phyloP scores from a whole-genome alignment of 768 basidiomycete genomes.

The Pleurotus cornucopiae region DNA sequence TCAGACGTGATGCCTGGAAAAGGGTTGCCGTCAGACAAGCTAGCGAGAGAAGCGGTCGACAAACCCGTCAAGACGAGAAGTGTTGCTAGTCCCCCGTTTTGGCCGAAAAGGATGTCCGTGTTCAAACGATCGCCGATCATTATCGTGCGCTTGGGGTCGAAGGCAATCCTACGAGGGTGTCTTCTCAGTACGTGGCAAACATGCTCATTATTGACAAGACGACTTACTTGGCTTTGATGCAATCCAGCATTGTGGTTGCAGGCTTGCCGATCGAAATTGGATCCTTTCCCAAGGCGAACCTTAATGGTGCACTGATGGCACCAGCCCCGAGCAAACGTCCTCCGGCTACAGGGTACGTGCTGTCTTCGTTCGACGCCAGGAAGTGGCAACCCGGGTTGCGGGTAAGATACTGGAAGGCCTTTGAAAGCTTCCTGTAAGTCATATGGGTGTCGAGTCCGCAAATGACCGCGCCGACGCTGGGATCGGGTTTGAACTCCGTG shows the following conservation, averaged over 20 bases:
- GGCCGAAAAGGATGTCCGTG: constrained; percentile 94
- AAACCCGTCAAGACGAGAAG: constrained; percentile 90
- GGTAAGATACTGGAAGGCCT: constrained; percentile 86
- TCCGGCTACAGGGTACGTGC: constrained; percentile 78
- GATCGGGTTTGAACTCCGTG: constrained; percentile 70
- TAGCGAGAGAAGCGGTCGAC: constrained; percentile 10
- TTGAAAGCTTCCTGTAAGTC: constrained; percentile 93
- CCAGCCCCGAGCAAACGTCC: constrained; percentile 83
- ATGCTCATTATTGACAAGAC: constrained; percentile 1
- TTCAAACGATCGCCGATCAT: constrained; percentile 96
- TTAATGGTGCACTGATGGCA: constrained; percentile 76
- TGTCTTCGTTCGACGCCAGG: constrained; percentile 89
- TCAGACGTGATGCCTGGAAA: constrained; percentile 70
- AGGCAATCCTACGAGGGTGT: constrained; percentile 59
- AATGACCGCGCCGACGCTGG: constrained; percentile 85
- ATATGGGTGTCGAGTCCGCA: constrained; percentile 85
- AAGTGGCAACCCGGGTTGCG: constrained; percentile 79
- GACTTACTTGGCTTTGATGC: constrained; percentile 66
- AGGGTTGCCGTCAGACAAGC: neutral
- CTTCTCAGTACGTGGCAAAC: neutral
- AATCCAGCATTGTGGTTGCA: constrained; percentile 87
- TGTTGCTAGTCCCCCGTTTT: constrained; percentile 80
- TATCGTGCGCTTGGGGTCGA: constrained; percentile 82
- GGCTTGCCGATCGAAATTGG: constrained; percentile 90
- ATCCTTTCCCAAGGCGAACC: constrained; percentile 62